Evolutionary conservation across 176 grass and related monocot genomes (phyloP).

Genomic region (Oryza punctata): DNA sequence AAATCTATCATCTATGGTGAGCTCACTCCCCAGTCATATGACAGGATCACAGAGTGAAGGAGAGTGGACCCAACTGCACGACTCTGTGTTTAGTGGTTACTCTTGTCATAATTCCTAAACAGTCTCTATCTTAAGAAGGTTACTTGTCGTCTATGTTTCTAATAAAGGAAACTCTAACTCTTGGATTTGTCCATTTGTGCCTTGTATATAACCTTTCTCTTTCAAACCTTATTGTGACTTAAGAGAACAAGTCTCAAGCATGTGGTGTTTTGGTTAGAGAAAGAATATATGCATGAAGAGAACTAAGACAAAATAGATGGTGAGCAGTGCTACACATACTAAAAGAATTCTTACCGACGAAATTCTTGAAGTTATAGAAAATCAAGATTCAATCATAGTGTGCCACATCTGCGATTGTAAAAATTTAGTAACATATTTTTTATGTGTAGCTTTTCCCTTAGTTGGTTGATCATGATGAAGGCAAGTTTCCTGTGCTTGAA

Average conservation of each 20-base stretch:
- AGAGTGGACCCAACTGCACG: slow-evolving; percentile 1
- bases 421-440: too few relatives aligned
- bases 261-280: not conserved
- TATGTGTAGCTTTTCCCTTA: too few relatives aligned
- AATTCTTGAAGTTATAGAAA: not conserved
- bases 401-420: not conserved
- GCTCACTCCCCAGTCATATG: not conserved
- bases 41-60: slow-evolving; percentile 15
- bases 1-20: slow-evolving; percentile 20
- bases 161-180: not conserved
- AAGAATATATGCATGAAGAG: not conserved
- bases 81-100: not conserved
- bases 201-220: not conserved
- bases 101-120: slow-evolving; percentile 24
- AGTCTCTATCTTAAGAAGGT: not conserved
- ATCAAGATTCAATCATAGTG: not conserved
- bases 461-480: not conserved
- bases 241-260: slow-evolving; percentile 14
- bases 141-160: not conserved
- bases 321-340: not conserved
- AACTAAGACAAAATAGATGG: not conserved
- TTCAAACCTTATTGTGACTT: not conserved
- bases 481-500: slow-evolving; percentile 21
- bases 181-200: not conserved
- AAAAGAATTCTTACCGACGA: not conserved